Evolutionary conservation across 2,329 filamentous ascomycete species (phyloP).

Genomic region (Ciborinia camelliae): DNA sequence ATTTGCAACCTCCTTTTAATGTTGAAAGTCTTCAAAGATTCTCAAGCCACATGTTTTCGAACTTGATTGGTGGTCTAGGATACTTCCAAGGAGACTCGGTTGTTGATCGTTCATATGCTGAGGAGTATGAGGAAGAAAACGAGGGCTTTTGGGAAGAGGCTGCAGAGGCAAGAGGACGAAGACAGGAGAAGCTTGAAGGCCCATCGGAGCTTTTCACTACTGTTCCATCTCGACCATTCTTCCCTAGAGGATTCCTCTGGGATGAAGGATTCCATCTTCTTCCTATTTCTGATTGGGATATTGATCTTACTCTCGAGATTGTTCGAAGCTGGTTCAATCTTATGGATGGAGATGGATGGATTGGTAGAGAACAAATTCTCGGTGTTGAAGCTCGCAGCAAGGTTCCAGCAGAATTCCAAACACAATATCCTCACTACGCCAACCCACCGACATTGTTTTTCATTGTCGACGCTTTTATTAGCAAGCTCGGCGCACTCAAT

Average conservation of each 20-base stretch:
- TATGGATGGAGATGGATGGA: conserved; percentile 98
- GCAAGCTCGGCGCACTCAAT: conserved; percentile 62
- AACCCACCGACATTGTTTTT: conserved; percentile 96
- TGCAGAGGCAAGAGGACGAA: conserved; percentile 69
- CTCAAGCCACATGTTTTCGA: conserved; percentile 88
- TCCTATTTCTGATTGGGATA: conserved; percentile 90
- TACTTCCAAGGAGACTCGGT: conserved; percentile 90
- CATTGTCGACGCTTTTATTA: conserved; percentile 78
- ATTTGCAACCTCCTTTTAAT: conserved; percentile 72
- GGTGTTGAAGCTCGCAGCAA: conserved; percentile 90
- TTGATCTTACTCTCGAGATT: conserved; percentile 81
- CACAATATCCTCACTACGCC: conserved; percentile 95
- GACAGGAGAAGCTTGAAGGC: conserved; percentile 67
- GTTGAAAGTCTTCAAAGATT: conserved; percentile 72
- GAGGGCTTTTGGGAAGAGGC: conserved; percentile 96
- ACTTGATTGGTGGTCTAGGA: conserved; percentile 87
- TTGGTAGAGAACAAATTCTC: conserved; percentile 91
- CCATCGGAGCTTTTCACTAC: conserved; percentile 87
- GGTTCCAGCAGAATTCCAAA: conserved; percentile 87
- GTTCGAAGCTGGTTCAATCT: conserved; percentile 93
- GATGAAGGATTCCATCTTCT: conserved; percentile 96
- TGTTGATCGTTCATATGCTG: conserved; percentile 86
- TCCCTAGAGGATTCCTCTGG: conserved; percentile 95
- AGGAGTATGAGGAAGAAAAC: conserved; percentile 90
- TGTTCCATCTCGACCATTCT: conserved; percentile 91